phyloP scores from a whole-genome alignment of 257 asterid genomes.

The Gentiana straminea region DNA sequence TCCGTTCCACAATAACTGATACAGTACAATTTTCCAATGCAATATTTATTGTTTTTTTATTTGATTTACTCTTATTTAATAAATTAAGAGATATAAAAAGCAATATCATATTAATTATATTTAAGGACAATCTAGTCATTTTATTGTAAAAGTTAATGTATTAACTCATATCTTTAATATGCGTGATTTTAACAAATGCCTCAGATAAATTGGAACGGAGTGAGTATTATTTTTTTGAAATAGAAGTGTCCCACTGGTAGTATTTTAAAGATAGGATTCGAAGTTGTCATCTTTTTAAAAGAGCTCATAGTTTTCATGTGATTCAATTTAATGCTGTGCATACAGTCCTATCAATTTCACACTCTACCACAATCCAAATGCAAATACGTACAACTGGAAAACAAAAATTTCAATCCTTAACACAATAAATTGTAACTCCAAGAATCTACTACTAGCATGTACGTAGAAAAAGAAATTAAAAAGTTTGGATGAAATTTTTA shows the following conservation, averaged over 20 bases:
- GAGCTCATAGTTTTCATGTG: slow-evolving; percentile 84
- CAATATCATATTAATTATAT: too few species aligned
- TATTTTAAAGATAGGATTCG: slow-evolving; percentile 15
- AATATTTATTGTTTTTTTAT: too few species aligned
- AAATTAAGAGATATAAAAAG: too few species aligned
- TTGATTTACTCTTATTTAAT: too few species aligned
- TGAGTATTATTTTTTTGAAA: background rate
- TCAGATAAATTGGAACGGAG: too few species aligned
- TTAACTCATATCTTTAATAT: too few species aligned
- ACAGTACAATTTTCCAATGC: too few species aligned
- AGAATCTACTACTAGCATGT: background rate
- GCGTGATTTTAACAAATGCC: too few species aligned
- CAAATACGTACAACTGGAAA: slow-evolving; percentile 4
- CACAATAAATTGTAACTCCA: slow-evolving; percentile 23
- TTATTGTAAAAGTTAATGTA: too few species aligned
- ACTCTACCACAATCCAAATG: slow-evolving; percentile 31
- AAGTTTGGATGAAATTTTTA: background rate
- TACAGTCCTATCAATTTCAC: slow-evolving; percentile 30
- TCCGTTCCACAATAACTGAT: too few species aligned
- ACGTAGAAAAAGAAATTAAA: slow-evolving; percentile 1
- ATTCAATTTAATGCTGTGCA: slow-evolving; percentile 63
- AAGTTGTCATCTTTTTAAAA: slow-evolving; percentile 21
- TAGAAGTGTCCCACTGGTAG: slow-evolving; percentile 10
- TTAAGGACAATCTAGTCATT: too few species aligned
- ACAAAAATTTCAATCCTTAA: slow-evolving; percentile 17